A percentile compares a stretch with the other conserved stretches of the same genome.
These are phyloP conservation scores for Kazachstania bromeliacearum DNA, from an alignment of 805 yeast species.

Conservation along the genomic window DNA sequence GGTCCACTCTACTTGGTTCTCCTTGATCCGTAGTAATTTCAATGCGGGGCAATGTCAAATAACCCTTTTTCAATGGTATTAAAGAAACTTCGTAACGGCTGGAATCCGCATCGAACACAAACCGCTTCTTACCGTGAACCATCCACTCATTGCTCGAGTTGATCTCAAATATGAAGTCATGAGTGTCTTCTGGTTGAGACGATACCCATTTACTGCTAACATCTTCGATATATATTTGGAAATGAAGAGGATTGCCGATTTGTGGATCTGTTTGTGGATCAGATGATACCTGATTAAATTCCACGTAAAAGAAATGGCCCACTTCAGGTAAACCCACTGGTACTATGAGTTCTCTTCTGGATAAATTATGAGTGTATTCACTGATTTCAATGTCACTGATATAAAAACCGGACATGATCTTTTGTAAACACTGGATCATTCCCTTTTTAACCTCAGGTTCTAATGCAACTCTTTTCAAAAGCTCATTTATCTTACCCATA, in stretches of 20 bases:
- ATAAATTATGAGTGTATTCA: constrained; percentile 18
- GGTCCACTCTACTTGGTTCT: constrained; percentile 47
- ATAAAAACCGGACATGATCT: constrained; percentile 12
- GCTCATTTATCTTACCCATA: constrained; percentile 1
- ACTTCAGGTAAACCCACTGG: constrained; percentile 24
- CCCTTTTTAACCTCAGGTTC: constrained; percentile 10
- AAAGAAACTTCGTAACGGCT: constrained; percentile 36
- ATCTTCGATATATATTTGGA: constrained; percentile 12
- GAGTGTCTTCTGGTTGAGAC: background rate
- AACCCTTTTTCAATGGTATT: constrained; percentile 72
- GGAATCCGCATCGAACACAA: constrained; percentile 36
- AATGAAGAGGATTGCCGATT: constrained; percentile 17
- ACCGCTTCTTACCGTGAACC: constrained; percentile 59
- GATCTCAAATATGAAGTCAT: constrained; percentile 37
- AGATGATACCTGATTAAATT: constrained; percentile 6
- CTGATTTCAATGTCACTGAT: constrained; percentile 17
- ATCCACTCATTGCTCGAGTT: constrained; percentile 65
- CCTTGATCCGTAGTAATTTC: constrained; percentile 34
- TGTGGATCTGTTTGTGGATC: constrained; percentile 2
- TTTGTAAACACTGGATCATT: constrained; percentile 13
- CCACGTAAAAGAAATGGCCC: constrained; percentile 18
- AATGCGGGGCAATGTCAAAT: constrained; percentile 55
- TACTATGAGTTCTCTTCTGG: constrained; percentile 13
- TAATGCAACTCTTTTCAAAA: constrained; percentile 3
- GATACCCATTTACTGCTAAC: constrained; percentile 16